A percentile compares a stretch with the other conserved stretches of the same genome.
These are phyloP conservation scores for Naganishia liquefaciens DNA, from an alignment of 1,284 basidiomycete species.

Conservation along the genomic window DNA sequence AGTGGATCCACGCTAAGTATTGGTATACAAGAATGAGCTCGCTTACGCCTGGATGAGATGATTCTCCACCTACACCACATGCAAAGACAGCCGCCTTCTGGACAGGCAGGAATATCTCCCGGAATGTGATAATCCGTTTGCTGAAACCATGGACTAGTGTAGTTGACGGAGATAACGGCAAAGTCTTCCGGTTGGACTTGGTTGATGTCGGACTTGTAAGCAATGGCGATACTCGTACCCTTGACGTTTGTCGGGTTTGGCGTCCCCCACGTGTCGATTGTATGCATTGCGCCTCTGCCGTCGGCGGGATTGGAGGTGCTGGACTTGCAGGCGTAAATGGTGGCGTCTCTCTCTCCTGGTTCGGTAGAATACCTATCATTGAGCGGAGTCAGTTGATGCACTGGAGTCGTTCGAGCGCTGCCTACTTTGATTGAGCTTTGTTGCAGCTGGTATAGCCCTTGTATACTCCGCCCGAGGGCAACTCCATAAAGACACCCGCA, in stretches of 20 bases:
- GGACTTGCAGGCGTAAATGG: conserved; percentile 25
- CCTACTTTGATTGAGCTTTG: conserved; percentile 25
- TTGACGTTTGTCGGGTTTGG: conserved; percentile 46
- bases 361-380: conserved; percentile 1
- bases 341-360: conserved; percentile 9
- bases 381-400: too few relatives aligned
- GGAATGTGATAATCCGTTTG: conserved; percentile 30
- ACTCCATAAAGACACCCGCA: conserved; percentile 43
- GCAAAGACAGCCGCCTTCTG: conserved; percentile 47
- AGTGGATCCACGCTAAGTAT: conserved; percentile 44
- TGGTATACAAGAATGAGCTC: not conserved
- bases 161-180: conserved; percentile 43
- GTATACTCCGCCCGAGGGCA: conserved; percentile 32
- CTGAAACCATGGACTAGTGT: conserved; percentile 47
- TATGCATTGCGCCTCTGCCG: conserved; percentile 48
- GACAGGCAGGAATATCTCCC: conserved; percentile 45
- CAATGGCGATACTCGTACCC: conserved; percentile 37
- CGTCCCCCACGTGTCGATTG: conserved; percentile 40
- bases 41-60: too few relatives aligned
- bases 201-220: conserved; percentile 38
- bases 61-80: conserved; percentile 34
- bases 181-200: conserved; percentile 45
- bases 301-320: conserved; percentile 30
- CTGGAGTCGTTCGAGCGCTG: too few relatives aligned
- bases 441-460: conserved; percentile 24